These are phyloP conservation scores for Ustilago trichophora DNA, from an alignment of 1,284 basidiomycete genomes.

Conservation along the genomic window DNA sequence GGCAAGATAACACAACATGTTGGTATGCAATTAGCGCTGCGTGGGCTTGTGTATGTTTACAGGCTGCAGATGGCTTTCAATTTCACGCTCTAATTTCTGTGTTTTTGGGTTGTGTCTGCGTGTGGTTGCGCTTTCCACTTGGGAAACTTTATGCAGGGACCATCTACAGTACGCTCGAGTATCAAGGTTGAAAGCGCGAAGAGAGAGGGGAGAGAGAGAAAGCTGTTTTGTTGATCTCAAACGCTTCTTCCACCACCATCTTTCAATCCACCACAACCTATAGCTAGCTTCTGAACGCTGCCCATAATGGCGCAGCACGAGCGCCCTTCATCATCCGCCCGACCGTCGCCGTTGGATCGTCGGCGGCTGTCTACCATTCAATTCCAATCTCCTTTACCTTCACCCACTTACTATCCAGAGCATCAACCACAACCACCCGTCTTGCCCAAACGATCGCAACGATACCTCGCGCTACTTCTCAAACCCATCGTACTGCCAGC, in stretches of 20 bases:
- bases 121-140: no score
- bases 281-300: no score
- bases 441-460: slow-evolving; percentile 30
- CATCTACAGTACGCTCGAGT: not conserved
- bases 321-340: slow-evolving; percentile 3
- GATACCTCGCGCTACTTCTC: slow-evolving; percentile 41
- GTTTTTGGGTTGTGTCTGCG: no score
- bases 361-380: slow-evolving; percentile 8
- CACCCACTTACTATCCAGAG: slow-evolving; percentile 44
- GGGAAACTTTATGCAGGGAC: slow-evolving; percentile 1
- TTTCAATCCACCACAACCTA: no score
- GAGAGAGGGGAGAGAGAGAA: no score
- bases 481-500: slow-evolving; percentile 49
- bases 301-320: slow-evolving; percentile 26
- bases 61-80: no score
- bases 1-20: no score
- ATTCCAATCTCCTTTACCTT: slow-evolving; percentile 17
- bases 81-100: slow-evolving; percentile 23
- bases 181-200: not conserved
- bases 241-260: no score
- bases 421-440: slow-evolving; percentile 22
- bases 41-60: no score
- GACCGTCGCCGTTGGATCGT: slow-evolving; percentile 6
- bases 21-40: no score
- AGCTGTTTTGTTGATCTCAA: no score